A percentile compares a stretch with the other conserved stretches of the same genome.
Evolutionary conservation across 1,284 basidiomycete species (phyloP).

Genomic region (Ceratobasidium papillatum): DNA sequence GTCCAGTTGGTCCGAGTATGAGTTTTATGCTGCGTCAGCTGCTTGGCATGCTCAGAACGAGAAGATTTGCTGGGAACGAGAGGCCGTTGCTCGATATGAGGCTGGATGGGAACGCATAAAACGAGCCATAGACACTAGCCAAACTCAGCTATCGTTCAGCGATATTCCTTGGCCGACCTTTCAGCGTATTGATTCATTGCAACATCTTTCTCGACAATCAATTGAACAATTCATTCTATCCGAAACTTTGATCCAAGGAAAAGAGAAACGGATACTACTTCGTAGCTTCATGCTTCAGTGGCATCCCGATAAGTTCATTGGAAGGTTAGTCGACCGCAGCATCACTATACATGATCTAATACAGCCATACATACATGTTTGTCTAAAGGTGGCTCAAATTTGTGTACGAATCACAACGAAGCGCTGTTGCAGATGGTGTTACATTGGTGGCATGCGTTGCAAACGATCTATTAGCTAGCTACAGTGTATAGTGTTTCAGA

Average conservation of each 20-base stretch:
- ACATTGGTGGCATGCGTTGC: constrained; percentile 2
- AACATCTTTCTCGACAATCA: neutral
- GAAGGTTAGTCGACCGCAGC: constrained; percentile 9
- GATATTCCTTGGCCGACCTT: constrained; percentile 32
- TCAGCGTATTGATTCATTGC: neutral
- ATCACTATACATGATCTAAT: neutral
- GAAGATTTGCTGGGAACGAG: neutral
- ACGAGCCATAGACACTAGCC: neutral
- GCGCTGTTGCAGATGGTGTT: constrained; percentile 11
- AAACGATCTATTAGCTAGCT: constrained; percentile 1
- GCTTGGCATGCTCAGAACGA: neutral
- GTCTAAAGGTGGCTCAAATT: constrained; percentile 4
- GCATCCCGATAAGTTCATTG: constrained; percentile 35
- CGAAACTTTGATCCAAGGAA: neutral
- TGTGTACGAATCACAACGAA: neutral
- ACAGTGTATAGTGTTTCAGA: neutral
- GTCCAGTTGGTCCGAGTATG: constrained; percentile 10
- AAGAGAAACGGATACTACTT: neutral
- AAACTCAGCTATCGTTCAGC: neutral
- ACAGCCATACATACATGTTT: neutral
- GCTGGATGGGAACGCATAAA: constrained; percentile 26
- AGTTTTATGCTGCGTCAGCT: neutral
- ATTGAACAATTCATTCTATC: constrained; percentile 4
- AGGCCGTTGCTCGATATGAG: constrained; percentile 11
- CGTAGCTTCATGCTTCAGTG: constrained; percentile 16